phyloP scores from a whole-genome alignment of 176 grass and related monocot species.

The Bonia amplexicaulis region DNA sequence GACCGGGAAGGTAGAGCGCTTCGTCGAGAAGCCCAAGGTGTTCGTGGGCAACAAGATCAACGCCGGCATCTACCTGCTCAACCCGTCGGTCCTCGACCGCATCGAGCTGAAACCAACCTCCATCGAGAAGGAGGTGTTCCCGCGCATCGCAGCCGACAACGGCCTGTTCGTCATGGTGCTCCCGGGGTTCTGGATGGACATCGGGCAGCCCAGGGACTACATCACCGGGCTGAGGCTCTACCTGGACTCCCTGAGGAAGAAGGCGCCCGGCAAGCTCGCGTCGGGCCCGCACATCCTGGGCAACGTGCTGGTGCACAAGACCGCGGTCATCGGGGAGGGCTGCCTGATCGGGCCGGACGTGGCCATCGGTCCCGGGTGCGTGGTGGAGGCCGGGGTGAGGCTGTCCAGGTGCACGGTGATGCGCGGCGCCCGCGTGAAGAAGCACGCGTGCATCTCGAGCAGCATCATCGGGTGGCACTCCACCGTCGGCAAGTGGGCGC shows the following conservation, averaged over 20 bases:
- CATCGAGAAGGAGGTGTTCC: slow-evolving; percentile 91
- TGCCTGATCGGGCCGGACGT: slow-evolving; percentile 88
- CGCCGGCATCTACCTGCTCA: slow-evolving; percentile 82
- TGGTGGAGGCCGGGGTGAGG: slow-evolving; percentile 76
- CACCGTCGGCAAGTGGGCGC: slow-evolving; percentile 80
- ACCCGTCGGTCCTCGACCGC: slow-evolving; percentile 63
- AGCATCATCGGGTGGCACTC: slow-evolving; percentile 90
- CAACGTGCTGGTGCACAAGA: slow-evolving; percentile 82
- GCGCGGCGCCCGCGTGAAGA: slow-evolving; percentile 75
- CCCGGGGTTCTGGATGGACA: slow-evolving; percentile 92
- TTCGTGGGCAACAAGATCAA: slow-evolving; percentile 97
- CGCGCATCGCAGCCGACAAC: slow-evolving; percentile 51
- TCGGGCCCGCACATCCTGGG: slow-evolving; percentile 61
- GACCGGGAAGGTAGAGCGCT: slow-evolving; percentile 74
- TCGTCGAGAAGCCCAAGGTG: slow-evolving; percentile 84
- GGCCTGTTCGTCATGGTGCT: slow-evolving; percentile 70
- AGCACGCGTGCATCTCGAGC: slow-evolving; percentile 77
- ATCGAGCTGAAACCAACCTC: slow-evolving; percentile 83
- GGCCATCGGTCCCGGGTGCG: slow-evolving; percentile 62
- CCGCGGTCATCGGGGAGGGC: slow-evolving; percentile 58
- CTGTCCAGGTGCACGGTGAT: slow-evolving; percentile 80
- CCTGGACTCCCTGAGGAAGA: slow-evolving; percentile 75
- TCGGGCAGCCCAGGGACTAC: slow-evolving; percentile 87
- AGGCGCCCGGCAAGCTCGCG: slow-evolving; percentile 42
- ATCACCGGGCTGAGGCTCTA: slow-evolving; percentile 81